Percentiles rank a stretch among this genome's conserved stretches.
Evolutionary conservation across 2,329 filamentous ascomycete species (phyloP).

Genomic region (Drechslerella stenobrocha): DNA sequence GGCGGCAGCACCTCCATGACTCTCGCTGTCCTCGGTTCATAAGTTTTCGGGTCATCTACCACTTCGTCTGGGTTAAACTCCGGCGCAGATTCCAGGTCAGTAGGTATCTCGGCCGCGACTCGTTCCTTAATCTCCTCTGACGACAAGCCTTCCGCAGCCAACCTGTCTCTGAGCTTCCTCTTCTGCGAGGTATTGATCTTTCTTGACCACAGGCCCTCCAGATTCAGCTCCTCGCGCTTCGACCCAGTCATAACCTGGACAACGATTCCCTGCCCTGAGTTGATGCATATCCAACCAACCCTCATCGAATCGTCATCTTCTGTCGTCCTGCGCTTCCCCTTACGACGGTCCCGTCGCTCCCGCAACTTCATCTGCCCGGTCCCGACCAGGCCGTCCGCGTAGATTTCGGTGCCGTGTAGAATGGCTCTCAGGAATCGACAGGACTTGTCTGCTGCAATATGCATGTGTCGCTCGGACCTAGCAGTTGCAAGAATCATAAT

Average conservation of each 20-base stretch:
- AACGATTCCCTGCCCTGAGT: slow-evolving; percentile 70
- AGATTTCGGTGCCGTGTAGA: slow-evolving; percentile 51
- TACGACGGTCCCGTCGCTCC: slow-evolving; percentile 75
- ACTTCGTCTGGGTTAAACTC: slow-evolving; percentile 22
- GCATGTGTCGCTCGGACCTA: slow-evolving; percentile 88
- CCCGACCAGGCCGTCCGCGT: slow-evolving; percentile 84
- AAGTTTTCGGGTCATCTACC: slow-evolving; percentile 13
- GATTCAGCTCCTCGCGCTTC: slow-evolving; percentile 68
- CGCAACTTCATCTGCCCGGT: slow-evolving; percentile 90
- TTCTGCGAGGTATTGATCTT: slow-evolving; percentile 57
- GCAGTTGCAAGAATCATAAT: slow-evolving; percentile 93
- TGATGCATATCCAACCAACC: slow-evolving; percentile 95
- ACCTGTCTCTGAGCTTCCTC: slow-evolving; percentile 51
- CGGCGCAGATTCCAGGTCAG: slow-evolving; percentile 21
- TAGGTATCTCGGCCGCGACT: slow-evolving; percentile 20
- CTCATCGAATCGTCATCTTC: slow-evolving; percentile 72
- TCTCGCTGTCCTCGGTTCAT: slow-evolving; percentile 8
- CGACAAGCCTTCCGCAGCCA: slow-evolving; percentile 18
- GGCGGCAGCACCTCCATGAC: slow-evolving; percentile 14
- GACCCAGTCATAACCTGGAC: slow-evolving; percentile 73
- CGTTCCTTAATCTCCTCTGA: slow-evolving; percentile 18
- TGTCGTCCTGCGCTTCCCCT: slow-evolving; percentile 78
- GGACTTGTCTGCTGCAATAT: slow-evolving; percentile 85
- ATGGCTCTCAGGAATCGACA: slow-evolving; percentile 77
- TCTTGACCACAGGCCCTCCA: slow-evolving; percentile 66